These are phyloP conservation scores for Gaultheria prostrata DNA, from an alignment of 148 eudicot species.

Conservation along the genomic window DNA sequence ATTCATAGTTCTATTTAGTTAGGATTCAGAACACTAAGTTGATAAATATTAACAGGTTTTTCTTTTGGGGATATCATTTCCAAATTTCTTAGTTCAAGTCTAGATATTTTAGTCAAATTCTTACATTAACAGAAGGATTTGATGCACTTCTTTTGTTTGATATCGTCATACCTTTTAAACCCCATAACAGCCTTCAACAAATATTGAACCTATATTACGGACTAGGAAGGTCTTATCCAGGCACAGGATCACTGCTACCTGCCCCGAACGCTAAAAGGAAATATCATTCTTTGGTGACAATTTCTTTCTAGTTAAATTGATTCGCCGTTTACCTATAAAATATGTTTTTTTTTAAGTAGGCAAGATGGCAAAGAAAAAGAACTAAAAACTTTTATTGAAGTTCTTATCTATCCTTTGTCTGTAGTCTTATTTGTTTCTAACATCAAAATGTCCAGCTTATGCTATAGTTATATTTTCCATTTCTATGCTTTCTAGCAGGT, in stretches of 20 bases:
- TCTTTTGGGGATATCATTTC: not conserved
- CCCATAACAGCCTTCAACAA: not conserved
- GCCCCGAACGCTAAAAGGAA: not conserved
- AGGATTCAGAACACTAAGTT: not conserved
- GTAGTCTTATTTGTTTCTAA: not conserved
- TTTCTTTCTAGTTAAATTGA: not conserved
- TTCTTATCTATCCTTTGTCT: not conserved
- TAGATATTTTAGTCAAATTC: not conserved
- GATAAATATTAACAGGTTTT: not conserved
- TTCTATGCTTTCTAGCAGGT: not conserved
- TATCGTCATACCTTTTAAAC: not conserved
- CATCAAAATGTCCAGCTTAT: not conserved
- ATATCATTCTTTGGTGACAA: not conserved
- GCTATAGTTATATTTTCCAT: not conserved
- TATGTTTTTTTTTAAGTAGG: too few relatives aligned
- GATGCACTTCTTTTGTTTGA: not conserved
- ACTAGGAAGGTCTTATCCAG: slow-evolving; percentile 1
- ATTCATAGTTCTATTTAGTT: not conserved
- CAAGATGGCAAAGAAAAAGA: too few relatives aligned
- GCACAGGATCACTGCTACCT: not conserved
- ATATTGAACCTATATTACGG: not conserved
- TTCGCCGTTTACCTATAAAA: not conserved
- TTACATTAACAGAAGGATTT: not conserved
- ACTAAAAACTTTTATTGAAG: not conserved
- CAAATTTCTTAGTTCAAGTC: not conserved